Percentiles rank a stretch among this genome's conserved stretches.
Conservation (phyloP, 2,329 filamentous ascomycete genomes). For the Penicillium glabrum region DNA sequence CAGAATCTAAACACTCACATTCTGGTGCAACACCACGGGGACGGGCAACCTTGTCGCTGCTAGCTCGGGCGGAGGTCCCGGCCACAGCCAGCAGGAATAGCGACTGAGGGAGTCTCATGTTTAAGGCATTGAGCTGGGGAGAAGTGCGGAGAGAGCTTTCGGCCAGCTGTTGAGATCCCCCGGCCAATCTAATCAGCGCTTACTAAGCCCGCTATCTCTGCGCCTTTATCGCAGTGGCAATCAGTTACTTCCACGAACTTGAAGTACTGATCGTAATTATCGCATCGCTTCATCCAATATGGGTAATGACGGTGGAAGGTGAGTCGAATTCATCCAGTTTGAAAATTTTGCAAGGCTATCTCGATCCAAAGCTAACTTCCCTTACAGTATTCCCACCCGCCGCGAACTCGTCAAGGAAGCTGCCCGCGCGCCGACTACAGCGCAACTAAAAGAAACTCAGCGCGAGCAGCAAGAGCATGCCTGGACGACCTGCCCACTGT, state of each 20-base stretch:
- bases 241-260: not conserved
- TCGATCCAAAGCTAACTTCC: not conserved
- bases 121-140: conserved; percentile 37
- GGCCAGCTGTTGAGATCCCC: conserved; percentile 39
- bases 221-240: conserved; percentile 3
- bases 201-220: conserved; percentile 31
- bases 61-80: conserved; percentile 46
- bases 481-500: conserved; percentile 88
- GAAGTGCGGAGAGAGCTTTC: conserved; percentile 36
- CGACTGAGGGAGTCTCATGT: conserved; percentile 39
- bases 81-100: conserved; percentile 37
- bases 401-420: conserved; percentile 95
- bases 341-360: not conserved
- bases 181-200: conserved; percentile 29
- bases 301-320: conserved; percentile 95
- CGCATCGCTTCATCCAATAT: conserved; percentile 51
- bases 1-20: conserved; percentile 62
- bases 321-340: conserved; percentile 12
- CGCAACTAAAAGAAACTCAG: conserved; percentile 84
- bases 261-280: not conserved
- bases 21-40: conserved; percentile 87
- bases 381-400: conserved; percentile 79
- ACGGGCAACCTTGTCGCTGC: conserved; percentile 65
- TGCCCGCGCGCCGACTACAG: conserved; percentile 75
- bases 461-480: conserved; percentile 81